A percentile compares a stretch with the other conserved stretches of the same genome.
These are phyloP conservation scores for Syzygium grande DNA, from an alignment of 345 rosid genomes.

Conservation along the genomic window DNA sequence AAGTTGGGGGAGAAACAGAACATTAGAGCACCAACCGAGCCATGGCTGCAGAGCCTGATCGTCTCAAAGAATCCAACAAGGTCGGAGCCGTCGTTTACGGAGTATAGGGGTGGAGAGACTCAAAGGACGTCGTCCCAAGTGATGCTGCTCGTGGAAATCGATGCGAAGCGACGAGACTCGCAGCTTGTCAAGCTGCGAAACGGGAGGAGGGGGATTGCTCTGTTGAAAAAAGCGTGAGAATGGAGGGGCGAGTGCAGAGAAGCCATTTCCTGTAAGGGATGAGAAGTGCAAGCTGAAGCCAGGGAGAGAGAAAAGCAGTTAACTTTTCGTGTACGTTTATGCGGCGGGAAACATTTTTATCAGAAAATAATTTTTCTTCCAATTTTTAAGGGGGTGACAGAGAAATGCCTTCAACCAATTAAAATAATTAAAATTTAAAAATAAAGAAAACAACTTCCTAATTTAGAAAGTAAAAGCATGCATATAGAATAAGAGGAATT, in stretches of 20 bases:
- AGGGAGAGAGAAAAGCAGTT: background rate
- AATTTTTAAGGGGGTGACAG: too few relatives aligned
- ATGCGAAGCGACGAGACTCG: accelerated
- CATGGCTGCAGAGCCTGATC: constrained; percentile 61
- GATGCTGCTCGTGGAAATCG: constrained; percentile 17
- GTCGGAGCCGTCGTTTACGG: constrained; percentile 10
- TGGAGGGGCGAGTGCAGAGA: background rate
- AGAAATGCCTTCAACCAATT: too few relatives aligned
- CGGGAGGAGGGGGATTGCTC: background rate
- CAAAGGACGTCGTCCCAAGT: constrained; percentile 65
- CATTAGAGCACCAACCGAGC: constrained; percentile 30
- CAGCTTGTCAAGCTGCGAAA: background rate
- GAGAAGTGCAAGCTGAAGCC: background rate
- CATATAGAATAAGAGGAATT: too few relatives aligned
- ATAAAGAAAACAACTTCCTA: too few relatives aligned
- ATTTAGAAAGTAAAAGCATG: too few relatives aligned
- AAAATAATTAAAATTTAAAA: too few relatives aligned
- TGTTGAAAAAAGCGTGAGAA: background rate
- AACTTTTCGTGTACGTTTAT: too few relatives aligned
- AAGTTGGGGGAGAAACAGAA: background rate
- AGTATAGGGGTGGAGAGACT: constrained; percentile 23
- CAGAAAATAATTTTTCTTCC: too few relatives aligned
- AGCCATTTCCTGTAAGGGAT: background rate
- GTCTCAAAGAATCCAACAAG: constrained; percentile 59
- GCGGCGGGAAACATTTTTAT: too few relatives aligned